These are phyloP conservation scores for Pelargonium myrrhifolium DNA, from an alignment of 441 rosid species.

Conservation along the genomic window DNA sequence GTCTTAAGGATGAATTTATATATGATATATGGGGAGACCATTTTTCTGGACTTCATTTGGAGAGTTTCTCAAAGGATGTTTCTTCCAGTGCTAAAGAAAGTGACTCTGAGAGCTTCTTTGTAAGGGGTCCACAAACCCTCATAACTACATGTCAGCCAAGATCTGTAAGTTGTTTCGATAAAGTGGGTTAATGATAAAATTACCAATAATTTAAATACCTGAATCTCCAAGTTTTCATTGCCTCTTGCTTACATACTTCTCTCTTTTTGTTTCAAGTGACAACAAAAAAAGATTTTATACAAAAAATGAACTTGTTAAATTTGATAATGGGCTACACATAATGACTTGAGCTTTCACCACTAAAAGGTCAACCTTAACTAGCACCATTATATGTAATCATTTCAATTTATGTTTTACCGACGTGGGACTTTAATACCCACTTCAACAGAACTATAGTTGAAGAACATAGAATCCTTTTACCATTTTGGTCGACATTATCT, in stretches of 20 bases:
- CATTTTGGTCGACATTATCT: background rate
- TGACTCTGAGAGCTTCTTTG: slow-evolving; percentile 71
- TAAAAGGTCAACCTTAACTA: too few species aligned
- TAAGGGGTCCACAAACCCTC: slow-evolving; percentile 68
- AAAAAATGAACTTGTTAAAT: too few species aligned
- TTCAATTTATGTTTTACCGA: too few species aligned
- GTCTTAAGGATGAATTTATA: slow-evolving; percentile 32
- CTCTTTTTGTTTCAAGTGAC: background rate
- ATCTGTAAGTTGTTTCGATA: slow-evolving; percentile 48
- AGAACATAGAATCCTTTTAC: background rate
- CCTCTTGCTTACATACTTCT: background rate
- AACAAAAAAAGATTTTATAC: background rate
- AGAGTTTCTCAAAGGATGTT: slow-evolving; percentile 38
- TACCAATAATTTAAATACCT: slow-evolving; percentile 21
- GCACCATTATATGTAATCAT: too few species aligned
- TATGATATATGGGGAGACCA: slow-evolving; percentile 95
- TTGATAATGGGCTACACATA: too few species aligned
- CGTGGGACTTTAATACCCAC: too few species aligned
- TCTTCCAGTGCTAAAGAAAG: slow-evolving; percentile 28
- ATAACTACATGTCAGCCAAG: slow-evolving; percentile 40
- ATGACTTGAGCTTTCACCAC: too few species aligned
- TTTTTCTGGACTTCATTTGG: slow-evolving; percentile 44
- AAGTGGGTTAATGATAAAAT: slow-evolving; percentile 48
- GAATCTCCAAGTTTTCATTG: slow-evolving; percentile 2
- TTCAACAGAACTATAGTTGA: background rate